Conservation (phyloP, 1,284 basidiomycete genomes). For the Moesziomyces antarcticus region DNA sequence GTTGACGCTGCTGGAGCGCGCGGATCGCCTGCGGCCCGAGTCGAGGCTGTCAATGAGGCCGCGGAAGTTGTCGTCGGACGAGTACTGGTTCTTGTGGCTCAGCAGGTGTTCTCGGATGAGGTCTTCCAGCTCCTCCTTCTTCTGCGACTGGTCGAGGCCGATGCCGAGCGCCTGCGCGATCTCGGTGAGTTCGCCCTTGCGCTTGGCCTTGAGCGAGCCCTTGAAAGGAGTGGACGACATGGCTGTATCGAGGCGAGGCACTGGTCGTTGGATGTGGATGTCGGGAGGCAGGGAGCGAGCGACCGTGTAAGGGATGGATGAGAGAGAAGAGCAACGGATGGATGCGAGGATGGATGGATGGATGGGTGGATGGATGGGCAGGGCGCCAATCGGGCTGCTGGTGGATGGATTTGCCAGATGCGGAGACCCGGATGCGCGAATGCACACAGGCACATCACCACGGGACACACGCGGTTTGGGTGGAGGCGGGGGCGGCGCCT, state of each 20-base stretch:
- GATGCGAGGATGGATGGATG: slow-evolving; percentile 5
- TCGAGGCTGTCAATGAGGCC: slow-evolving; percentile 58
- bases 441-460: too few species aligned
- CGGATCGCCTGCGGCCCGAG: slow-evolving; percentile 34
- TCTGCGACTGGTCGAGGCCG: slow-evolving; percentile 35
- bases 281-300: not conserved
- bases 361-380: slow-evolving; percentile 22
- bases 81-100: slow-evolving; percentile 40
- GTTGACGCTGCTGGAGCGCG: slow-evolving; percentile 49
- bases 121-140: slow-evolving; percentile 57
- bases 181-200: slow-evolving; percentile 57
- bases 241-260: not conserved
- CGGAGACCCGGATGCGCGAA: not conserved
- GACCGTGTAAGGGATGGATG: not conserved
- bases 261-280: not conserved
- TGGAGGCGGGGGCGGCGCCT: too few species aligned
- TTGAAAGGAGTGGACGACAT: slow-evolving; percentile 51
- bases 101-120: slow-evolving; percentile 51
- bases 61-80: slow-evolving; percentile 41
- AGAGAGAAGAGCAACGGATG: not conserved
- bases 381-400: not conserved
- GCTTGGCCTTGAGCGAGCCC: slow-evolving; percentile 56
- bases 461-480: not conserved
- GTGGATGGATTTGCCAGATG: slow-evolving; percentile 14
- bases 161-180: slow-evolving; percentile 55